A percentile compares a stretch with the other conserved stretches of the same genome.
Conservation (phyloP, 2,329 filamentous ascomycete genomes). For the Aspergillus pseudonomiae region DNA sequence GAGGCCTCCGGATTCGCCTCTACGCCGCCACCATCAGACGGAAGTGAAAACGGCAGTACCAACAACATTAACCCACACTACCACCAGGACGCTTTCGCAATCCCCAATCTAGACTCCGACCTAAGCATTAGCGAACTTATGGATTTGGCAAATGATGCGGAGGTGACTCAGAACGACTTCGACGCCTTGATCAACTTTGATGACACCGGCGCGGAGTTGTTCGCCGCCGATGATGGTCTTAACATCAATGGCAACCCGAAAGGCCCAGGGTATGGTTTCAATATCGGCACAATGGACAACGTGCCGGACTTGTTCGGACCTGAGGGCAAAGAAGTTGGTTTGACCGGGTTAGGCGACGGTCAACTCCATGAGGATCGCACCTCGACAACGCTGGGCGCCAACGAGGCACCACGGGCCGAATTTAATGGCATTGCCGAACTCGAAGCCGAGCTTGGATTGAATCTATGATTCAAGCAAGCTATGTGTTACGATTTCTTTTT, state of each 20-base stretch:
- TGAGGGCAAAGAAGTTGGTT: conserved; percentile 18
- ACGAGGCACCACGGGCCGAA: conserved; percentile 17
- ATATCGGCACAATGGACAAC: conserved; percentile 13
- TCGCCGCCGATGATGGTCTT: conserved; percentile 32
- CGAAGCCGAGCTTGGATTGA: conserved; percentile 26
- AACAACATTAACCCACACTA: conserved; percentile 39
- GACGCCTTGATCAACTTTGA: conserved; percentile 52
- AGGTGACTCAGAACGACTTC: conserved; percentile 50
- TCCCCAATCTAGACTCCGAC: conserved; percentile 35
- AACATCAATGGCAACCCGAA: conserved; percentile 8
- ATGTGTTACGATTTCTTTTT: not conserved
- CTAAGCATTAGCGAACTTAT: conserved; percentile 46
- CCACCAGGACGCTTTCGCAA: conserved; percentile 31
- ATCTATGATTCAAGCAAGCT: conserved; percentile 11
- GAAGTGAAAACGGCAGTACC: conserved; percentile 47
- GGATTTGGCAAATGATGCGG: conserved; percentile 48
- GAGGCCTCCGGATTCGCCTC: conserved; percentile 38
- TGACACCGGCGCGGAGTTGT: conserved; percentile 41
- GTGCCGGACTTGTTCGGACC: conserved; percentile 21
- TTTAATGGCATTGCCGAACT: conserved; percentile 16
- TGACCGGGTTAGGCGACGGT: conserved; percentile 8
- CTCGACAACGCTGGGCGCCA: not conserved
- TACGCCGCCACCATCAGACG: conserved; percentile 46
- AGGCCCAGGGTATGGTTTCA: conserved; percentile 20
- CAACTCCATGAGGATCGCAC: not conserved